A percentile compares a stretch with the other conserved stretches of the same genome.
Evolutionary conservation across 768 basidiomycete species (phyloP).

Genomic region (Russula earlei): DNA sequence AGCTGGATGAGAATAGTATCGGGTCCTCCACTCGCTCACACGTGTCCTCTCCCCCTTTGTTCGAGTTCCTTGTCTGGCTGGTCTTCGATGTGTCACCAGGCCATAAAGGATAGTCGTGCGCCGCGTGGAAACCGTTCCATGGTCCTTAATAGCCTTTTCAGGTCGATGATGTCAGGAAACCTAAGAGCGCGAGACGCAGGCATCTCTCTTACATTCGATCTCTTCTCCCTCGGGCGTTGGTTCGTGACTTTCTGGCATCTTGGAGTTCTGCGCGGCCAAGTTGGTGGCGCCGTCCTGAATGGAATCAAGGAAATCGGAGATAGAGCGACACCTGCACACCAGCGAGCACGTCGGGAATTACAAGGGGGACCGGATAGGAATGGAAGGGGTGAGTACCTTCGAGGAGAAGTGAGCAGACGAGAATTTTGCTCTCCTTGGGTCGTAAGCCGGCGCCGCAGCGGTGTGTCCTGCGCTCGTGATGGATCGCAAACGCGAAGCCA

Average conservation of each 20-base stretch:
- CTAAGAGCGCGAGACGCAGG: constrained; percentile 43
- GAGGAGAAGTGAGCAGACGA: constrained; percentile 63
- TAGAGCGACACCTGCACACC: constrained; percentile 67
- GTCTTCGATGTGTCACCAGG: constrained; percentile 31
- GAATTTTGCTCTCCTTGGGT: constrained; percentile 51
- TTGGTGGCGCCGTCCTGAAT: constrained; percentile 60
- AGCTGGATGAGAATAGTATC: constrained; percentile 23
- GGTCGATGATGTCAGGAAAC: constrained; percentile 40
- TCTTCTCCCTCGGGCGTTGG: constrained; percentile 32
- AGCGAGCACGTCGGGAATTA: constrained; percentile 22
- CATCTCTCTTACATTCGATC: constrained; percentile 42
- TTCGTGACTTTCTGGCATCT: neutral
- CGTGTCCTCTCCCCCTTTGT: constrained; percentile 4
- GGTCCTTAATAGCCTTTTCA: constrained; percentile 36
- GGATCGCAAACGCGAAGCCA: constrained; percentile 50
- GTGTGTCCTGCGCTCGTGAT: constrained; percentile 58
- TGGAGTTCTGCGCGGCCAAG: constrained; percentile 34
- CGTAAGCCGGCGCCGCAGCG: constrained; percentile 48
- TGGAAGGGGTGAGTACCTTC: constrained; percentile 40
- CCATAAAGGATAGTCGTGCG: constrained; percentile 36
- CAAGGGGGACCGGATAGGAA: neutral
- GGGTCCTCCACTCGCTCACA: constrained; percentile 22
- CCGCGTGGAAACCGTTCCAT: constrained; percentile 36
- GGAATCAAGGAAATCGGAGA: constrained; percentile 65
- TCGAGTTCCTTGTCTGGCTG: no score